Evolutionary conservation across 2,329 filamentous ascomycete genomes (phyloP), one percentile per base, ranked within the genome.

Genomic region (Fusarium verticillioides): DNA sequence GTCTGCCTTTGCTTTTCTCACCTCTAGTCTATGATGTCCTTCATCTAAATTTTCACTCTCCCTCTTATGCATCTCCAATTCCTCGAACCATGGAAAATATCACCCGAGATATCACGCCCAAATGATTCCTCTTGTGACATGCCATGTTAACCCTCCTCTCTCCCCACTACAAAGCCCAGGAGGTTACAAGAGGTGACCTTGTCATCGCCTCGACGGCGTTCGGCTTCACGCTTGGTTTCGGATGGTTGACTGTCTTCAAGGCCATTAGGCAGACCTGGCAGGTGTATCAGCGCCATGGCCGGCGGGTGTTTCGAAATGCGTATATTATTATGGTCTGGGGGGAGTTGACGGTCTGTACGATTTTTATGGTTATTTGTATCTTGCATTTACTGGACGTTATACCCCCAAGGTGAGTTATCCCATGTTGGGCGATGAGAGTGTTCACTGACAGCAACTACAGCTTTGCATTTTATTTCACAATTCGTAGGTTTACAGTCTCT

Each of bases 261-360:
- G 82, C 82, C 15, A 60, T 79, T 42, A 80, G 79, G 73, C 82
- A 84, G 72, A 81, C 80, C 2, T 75, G 71, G 23, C 79, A 80
- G 12, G 67, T 81, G 43, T 84, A 78, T 62, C 73, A 79, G n/a
- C 82, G 78, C 13, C 79, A 75, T 46, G 77, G 82, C 10, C 53
- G 46, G 23, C 56, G 80, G 75, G 73, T 81, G 62, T 53, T 63
- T 71, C 80, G 75, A 19, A 85, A 84, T 67, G 77, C 81, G 2
- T 86, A 86, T 66, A 79, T 87, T 0, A 84, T 83, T 79, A 83
- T 87, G 83, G 82, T 87, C 60, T 87, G 85, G 85, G 58, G 82
- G 34, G 85, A 87, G 72, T 79, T 87, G 7, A 4, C 80, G 3
- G 83, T 83, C 7, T 86, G 82, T 16, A 77, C 84, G 16, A 69